These are phyloP conservation scores for Penicillium herquei DNA, from an alignment of 495 filamentous ascomycete species.

Conservation along the genomic window DNA sequence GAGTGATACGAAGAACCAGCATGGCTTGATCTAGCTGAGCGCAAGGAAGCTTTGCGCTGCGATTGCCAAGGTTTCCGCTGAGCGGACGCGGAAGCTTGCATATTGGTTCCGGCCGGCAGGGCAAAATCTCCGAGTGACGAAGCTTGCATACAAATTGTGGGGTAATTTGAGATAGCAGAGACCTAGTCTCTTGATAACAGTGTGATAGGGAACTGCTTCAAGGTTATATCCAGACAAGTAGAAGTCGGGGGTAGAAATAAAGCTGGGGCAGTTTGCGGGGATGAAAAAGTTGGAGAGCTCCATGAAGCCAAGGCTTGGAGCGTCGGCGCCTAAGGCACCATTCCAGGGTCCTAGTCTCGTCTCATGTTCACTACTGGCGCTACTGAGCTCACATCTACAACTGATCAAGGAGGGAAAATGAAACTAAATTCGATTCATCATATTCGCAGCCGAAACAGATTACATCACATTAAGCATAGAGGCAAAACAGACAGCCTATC, in stretches of 20 bases:
- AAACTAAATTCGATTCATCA: neutral
- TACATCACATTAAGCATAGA: slow-evolving; percentile 10
- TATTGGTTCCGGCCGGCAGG: slow-evolving; percentile 23
- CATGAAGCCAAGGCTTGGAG: slow-evolving; percentile 9
- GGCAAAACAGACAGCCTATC: neutral
- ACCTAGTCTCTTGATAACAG: neutral
- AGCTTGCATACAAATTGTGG: slow-evolving; percentile 11
- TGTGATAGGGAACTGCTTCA: neutral
- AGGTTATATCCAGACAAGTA: no score
- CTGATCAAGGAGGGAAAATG: neutral
- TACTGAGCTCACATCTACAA: neutral
- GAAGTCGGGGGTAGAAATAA: neutral
- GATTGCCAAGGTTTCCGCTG: slow-evolving; percentile 35
- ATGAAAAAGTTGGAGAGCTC: slow-evolving; percentile 14
- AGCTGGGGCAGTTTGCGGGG: neutral
- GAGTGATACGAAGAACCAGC: slow-evolving; percentile 12
- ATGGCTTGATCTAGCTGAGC: slow-evolving; percentile 17
- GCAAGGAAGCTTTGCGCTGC: slow-evolving; percentile 20
- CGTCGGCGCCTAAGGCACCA: slow-evolving; percentile 21
- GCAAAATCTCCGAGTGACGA: slow-evolving; percentile 24
- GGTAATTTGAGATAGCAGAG: neutral
- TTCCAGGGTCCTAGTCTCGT: neutral
- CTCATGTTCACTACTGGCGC: no score
- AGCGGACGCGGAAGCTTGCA: slow-evolving; percentile 26
- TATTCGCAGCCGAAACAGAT: slow-evolving; percentile 1